These are phyloP conservation scores for Fusarium anthophilum DNA, from an alignment of 2,329 filamentous ascomycete genomes.

Conservation along the genomic window DNA sequence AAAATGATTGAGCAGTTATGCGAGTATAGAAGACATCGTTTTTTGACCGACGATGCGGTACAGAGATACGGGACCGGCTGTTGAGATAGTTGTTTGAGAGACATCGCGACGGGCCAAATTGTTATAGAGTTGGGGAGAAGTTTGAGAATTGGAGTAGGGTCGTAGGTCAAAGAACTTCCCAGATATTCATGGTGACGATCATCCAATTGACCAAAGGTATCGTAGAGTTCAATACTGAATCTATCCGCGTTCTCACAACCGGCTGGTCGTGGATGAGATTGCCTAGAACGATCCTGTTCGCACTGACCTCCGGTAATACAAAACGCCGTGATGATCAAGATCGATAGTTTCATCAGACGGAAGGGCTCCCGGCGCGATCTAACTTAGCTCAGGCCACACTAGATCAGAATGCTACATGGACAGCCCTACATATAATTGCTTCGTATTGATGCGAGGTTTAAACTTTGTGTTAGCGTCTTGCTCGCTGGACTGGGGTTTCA, in stretches of 20 bases:
- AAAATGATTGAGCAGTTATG: not conserved
- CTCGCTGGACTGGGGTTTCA: not conserved
- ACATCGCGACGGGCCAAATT: not conserved
- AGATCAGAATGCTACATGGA: not conserved
- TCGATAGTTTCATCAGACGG: not conserved
- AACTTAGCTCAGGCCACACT: not conserved
- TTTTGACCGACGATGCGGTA: not conserved
- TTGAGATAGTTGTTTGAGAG: no score
- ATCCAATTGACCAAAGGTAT: no score
- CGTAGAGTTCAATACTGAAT: not conserved
- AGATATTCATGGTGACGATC: not conserved
- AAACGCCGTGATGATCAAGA: no score
- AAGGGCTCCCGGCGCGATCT: not conserved
- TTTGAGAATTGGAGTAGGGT: not conserved
- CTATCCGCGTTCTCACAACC: not conserved
- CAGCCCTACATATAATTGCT: not conserved
- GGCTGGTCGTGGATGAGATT: not conserved
- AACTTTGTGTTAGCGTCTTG: not conserved
- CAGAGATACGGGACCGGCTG: no score
- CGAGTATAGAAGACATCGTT: no score
- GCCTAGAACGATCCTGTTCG: not conserved
- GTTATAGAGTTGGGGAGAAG: not conserved
- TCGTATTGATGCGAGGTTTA: not conserved
- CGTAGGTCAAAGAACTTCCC: accelerated
- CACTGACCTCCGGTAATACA: not conserved